phyloP scores from a whole-genome alignment of 176 grass and related monocot genomes.

The Paspalum notatum region DNA sequence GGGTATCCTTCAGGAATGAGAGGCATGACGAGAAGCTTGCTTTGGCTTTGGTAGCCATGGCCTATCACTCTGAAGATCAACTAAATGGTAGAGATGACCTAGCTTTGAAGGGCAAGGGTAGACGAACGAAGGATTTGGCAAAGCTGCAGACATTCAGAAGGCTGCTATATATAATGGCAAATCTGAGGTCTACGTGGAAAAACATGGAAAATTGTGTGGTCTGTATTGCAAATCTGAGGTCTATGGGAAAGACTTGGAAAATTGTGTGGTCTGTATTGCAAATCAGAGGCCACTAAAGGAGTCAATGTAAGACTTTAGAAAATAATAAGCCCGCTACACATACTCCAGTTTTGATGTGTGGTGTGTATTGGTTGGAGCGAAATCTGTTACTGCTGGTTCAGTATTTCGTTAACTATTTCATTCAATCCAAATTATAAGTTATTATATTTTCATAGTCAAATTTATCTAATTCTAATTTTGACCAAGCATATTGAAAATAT shows the following conservation, averaged over 20 bases:
- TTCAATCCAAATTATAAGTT: too few relatives aligned
- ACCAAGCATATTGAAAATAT: too few relatives aligned
- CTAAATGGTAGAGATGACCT: neutral
- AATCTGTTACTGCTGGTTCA: too few relatives aligned
- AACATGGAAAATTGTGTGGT: neutral
- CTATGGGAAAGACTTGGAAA: neutral
- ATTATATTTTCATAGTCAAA: too few relatives aligned
- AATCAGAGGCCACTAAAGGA: neutral
- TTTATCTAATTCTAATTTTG: too few relatives aligned
- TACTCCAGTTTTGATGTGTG: too few relatives aligned
- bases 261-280: neutral
- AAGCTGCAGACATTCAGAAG: neutral
- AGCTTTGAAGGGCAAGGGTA: neutral
- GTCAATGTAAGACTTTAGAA: neutral
- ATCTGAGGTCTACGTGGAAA: neutral
- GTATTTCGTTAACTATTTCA: too few relatives aligned
- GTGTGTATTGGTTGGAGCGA: too few relatives aligned
- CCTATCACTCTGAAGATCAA: neutral
- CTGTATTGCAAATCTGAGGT: neutral
- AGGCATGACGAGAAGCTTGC: neutral
- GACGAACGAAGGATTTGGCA: neutral
- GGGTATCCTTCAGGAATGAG: slow-evolving; percentile 36
- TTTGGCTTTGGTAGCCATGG: slow-evolving; percentile 28
- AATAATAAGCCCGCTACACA: neutral
- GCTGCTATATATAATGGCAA: neutral